These are phyloP conservation scores for Penicillium ochrochloron DNA, from an alignment of 495 filamentous ascomycete genomes.

Conservation along the genomic window DNA sequence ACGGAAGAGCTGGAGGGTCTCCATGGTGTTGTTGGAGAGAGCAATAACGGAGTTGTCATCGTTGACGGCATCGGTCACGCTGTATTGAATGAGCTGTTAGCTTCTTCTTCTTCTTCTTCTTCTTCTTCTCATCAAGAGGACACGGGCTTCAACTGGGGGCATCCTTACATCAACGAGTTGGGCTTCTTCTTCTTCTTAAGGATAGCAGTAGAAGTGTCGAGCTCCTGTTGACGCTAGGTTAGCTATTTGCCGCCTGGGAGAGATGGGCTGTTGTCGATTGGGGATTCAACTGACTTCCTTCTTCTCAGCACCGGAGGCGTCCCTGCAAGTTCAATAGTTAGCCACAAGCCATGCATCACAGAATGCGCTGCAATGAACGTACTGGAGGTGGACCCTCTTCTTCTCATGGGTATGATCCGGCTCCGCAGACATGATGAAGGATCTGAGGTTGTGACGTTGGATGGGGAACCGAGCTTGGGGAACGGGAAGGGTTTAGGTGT, in stretches of 20 bases:
- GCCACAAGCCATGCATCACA: constrained; percentile 25
- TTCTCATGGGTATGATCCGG: constrained; percentile 74
- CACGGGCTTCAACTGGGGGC: neutral
- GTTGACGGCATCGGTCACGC: constrained; percentile 96
- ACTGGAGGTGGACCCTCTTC: constrained; percentile 93
- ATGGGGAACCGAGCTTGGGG: constrained; percentile 31
- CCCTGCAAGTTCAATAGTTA: constrained; percentile 59
- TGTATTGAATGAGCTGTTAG: constrained; percentile 50
- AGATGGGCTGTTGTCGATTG: neutral
- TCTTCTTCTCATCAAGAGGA: constrained; percentile 4
- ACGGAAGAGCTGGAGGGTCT: constrained; percentile 95
- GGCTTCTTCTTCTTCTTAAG: constrained; percentile 99
- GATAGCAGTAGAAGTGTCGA: constrained; percentile 95
- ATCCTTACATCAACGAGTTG: constrained; percentile 88
- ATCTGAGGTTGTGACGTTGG: constrained; percentile 34
- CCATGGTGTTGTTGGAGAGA: constrained; percentile 98
- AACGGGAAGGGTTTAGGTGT: constrained; percentile 24
- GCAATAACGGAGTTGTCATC: constrained; percentile 99
- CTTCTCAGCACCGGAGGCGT: constrained; percentile 85
- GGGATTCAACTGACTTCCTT: constrained; percentile 67
- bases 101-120: constrained; percentile 10
- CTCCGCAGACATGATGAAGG: constrained; percentile 51
- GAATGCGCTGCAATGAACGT: constrained; percentile 41
- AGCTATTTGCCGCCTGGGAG: constrained; percentile 14
- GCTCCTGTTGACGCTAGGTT: constrained; percentile 58